Percentiles rank a stretch among this genome's conserved stretches.
phyloP scores from a whole-genome alignment of 306 rosid genomes.

The Medicago truncatula region MtrunA17r5.0-ANR NC_053049.1:43418501-43419000 shows the following conservation, averaged over 20 bases:
- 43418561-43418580: background rate
- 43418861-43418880: constrained; percentile 17
- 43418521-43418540: constrained; percentile 6
- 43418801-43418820: constrained; percentile 13
- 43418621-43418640: background rate
- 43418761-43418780: background rate
- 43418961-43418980: constrained; percentile 84
- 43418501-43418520: constrained; percentile 2
- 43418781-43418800: background rate
- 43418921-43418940: constrained; percentile 32
- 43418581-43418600: constrained; percentile 5
- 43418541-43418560: constrained; percentile 5
- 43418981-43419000: constrained; percentile 69
- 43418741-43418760: background rate
- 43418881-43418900: constrained; percentile 31
- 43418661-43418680: too few relatives aligned
- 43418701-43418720: too few relatives aligned
- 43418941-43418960: constrained; percentile 29
- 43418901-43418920: constrained; percentile 35
- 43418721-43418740: too few relatives aligned
- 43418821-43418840: background rate
- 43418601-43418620: background rate
- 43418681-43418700: too few relatives aligned
- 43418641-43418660: constrained; percentile 34
- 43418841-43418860: background rate